Evolutionary conservation across 192 early-diverging fungal genomes (phyloP), one percentile per base, ranked within the genome.

Genomic region (Haplosporangium gracile): DNA sequence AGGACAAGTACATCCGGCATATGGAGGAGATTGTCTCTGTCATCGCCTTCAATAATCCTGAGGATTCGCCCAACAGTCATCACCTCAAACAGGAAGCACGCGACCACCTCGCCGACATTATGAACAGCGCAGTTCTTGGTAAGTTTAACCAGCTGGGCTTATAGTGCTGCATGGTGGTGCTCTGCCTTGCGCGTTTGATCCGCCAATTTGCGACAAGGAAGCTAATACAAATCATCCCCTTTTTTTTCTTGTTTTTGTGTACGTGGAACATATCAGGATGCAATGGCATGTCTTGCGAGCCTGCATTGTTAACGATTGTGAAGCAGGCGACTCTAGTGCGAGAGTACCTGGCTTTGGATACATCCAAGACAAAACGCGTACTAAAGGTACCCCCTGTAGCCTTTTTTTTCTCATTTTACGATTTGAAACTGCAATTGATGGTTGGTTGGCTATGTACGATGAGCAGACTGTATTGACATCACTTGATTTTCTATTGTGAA

Each of bases 111-210:
- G 94, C 94, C 29, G 88, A 88, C 43, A 79, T 81, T 40, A 80
- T 95, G 74, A 95, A 95, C 70, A 93, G 90, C 73, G 89, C 92
- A 34, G 92, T 95, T 70, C 87, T 95, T 40, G 87, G 94, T 95
- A 91, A 9, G 81, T 68, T 39, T 26, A 7, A 24, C 45, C 45
- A 22, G n/a, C 68, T 68, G 34, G 47, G n/a, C 22, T 9, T 24
- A 26, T 6, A 18, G 1, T 34, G 34, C 18, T 15, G 16, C 9
- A 45, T 2, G 38, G 40, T 11, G 49, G 5, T 80, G 20, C 71
- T 69, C 71, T 40, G 39, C 26, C 86, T 47, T 88, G 2, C 68
- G 15, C 32, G 55, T 42, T 32, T 16, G 22, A 26, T 79, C 36
- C 43, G 10, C 15, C n/a, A 26, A 24, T 70, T 18, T 74, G 26